phyloP scores from a whole-genome alignment of 257 asterid species.

The Solanum okadae region DNA sequence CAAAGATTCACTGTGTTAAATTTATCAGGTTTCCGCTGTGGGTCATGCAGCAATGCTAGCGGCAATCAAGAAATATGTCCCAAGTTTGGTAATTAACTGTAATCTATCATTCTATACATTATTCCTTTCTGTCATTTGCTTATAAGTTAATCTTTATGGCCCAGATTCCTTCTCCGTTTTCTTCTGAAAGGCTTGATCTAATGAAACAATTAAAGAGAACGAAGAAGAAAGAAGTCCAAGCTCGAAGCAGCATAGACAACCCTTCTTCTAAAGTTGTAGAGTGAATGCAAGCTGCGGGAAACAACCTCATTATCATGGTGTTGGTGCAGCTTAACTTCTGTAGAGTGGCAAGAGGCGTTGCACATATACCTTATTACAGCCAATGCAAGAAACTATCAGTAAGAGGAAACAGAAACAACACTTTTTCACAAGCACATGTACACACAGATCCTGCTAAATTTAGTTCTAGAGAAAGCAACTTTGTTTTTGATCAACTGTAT shows the following conservation, averaged over 20 bases:
- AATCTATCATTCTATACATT: not conserved
- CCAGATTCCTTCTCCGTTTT: conserved; percentile 81
- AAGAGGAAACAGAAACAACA: not conserved
- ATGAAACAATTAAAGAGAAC: conserved; percentile 67
- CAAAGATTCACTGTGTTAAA: not conserved
- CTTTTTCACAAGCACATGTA: not conserved
- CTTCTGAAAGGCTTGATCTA: conserved; percentile 46
- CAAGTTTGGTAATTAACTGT: conserved; percentile 38
- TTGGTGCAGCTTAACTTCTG: not conserved
- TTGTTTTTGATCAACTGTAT: not conserved
- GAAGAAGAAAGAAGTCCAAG: conserved; percentile 44
- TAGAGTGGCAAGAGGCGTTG: not conserved
- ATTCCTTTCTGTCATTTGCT: not conserved
- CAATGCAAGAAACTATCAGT: not conserved
- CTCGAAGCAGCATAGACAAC: conserved; percentile 12
- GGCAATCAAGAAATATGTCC: conserved; percentile 66
- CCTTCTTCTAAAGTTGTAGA: conserved; percentile 6
- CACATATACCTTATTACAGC: not conserved
- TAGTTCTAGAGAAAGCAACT: not conserved
- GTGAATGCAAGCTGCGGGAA: not conserved
- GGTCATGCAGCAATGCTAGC: conserved; percentile 90
- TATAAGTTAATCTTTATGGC: not conserved
- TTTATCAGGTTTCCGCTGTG: conserved; percentile 60
- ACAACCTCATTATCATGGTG: not conserved
- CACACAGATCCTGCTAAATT: not conserved